Evolutionary conservation across 2,329 filamentous ascomycete genomes (phyloP).

Genomic region (Capronia coronata): DNA sequence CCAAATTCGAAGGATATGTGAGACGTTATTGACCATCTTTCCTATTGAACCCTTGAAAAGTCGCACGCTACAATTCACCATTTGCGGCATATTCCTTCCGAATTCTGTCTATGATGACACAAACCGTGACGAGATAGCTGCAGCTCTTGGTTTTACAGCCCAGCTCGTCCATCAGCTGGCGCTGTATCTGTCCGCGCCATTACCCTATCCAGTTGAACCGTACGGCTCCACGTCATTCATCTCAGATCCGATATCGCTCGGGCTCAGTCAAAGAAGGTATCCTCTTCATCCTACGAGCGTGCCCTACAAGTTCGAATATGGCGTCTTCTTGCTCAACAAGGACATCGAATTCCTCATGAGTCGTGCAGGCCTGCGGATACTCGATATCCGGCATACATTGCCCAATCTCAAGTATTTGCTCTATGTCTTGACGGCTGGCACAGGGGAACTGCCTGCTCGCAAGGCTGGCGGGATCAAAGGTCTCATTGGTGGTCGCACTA

Average conservation of each 20-base stretch:
- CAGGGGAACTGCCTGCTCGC: conserved; percentile 51
- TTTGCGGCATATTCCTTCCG: conserved; percentile 69
- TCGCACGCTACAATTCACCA: conserved; percentile 71
- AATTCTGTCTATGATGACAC: conserved; percentile 70
- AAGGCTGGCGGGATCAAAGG: conserved; percentile 51
- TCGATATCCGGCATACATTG: conserved; percentile 86
- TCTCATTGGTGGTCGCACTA: conserved; percentile 36
- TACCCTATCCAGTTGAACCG: conserved; percentile 72
- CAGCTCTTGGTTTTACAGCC: conserved; percentile 73
- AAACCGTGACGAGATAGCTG: conserved; percentile 66
- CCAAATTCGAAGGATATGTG: conserved; percentile 82
- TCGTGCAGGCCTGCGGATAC: conserved; percentile 64
- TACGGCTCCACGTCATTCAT: conserved; percentile 70
- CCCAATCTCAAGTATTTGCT: conserved; percentile 91
- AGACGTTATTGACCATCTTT: conserved; percentile 73
- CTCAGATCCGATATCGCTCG: conserved; percentile 61
- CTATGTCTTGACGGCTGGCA: conserved; percentile 80
- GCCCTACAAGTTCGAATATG: conserved; percentile 91
- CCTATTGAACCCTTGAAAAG: conserved; percentile 64
- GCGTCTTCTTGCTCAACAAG: conserved; percentile 93
- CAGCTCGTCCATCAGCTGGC: conserved; percentile 70
- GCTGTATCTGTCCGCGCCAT: conserved; percentile 68
- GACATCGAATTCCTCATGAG: conserved; percentile 69
- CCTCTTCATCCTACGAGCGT: conserved; percentile 71
- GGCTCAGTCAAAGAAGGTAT: conserved; percentile 59